phyloP scores from a whole-genome alignment of 345 rosid genomes.

The Erysimum cheiranthoides region DNA sequence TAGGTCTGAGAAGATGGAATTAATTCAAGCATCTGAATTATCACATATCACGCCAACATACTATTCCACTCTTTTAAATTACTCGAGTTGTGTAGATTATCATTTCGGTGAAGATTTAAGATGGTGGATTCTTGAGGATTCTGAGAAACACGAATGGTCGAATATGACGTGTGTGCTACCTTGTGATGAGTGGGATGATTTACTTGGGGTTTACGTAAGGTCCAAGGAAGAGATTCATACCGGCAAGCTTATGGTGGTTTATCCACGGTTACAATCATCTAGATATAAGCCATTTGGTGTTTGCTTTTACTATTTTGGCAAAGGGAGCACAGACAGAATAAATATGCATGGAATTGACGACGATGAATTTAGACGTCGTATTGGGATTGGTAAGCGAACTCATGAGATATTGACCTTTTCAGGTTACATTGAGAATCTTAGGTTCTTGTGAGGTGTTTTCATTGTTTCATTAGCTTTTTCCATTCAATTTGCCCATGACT shows the following conservation, averaged over 20 bases:
- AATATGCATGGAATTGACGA: neutral
- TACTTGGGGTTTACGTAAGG: too few species aligned
- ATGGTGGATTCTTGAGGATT: neutral
- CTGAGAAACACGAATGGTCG: conserved; percentile 5
- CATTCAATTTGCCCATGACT: neutral
- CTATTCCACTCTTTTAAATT: neutral
- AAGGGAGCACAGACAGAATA: neutral
- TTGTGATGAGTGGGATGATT: neutral
- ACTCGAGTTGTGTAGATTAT: neutral
- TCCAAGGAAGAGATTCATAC: neutral
- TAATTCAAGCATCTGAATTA: neutral
- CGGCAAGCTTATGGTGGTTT: neutral
- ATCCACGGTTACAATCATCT: neutral
- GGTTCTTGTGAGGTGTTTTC: neutral
- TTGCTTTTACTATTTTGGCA: neutral
- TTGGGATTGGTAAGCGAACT: neutral
- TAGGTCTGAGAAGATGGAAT: neutral
- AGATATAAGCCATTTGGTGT: neutral
- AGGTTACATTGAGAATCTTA: conserved; percentile 25
- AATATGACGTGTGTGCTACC: neutral
- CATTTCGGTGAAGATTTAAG: neutral
- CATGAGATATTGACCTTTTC: conserved; percentile 2
- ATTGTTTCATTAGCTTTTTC: neutral
- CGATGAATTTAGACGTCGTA: neutral
- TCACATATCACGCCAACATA: neutral